Evolutionary conservation across 805 yeast species (phyloP).

Genomic region (Metschnikowia sp.): DNA sequence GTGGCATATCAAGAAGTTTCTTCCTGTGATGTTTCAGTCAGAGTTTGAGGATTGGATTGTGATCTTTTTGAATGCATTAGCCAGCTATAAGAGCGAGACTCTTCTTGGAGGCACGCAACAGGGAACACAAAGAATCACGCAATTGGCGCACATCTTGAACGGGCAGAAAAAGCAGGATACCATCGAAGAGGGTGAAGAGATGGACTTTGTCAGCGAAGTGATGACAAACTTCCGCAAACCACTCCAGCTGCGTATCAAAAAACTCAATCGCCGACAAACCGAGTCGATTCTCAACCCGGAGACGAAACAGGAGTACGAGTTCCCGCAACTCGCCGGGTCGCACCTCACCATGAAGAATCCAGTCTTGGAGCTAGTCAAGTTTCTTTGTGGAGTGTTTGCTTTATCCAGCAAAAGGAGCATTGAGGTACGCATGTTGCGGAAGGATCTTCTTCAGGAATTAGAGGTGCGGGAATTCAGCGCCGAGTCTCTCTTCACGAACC

Average conservation of each 20-base stretch:
- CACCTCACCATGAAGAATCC: conserved; percentile 61
- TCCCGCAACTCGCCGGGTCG: conserved; percentile 78
- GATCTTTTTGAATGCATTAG: conserved; percentile 67
- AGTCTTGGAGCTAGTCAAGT: conserved; percentile 74
- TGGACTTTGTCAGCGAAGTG: conserved; percentile 41
- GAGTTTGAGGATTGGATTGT: conserved; percentile 89
- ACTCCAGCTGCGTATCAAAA: conserved; percentile 60
- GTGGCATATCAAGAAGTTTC: conserved; percentile 77
- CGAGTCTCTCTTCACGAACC: conserved; percentile 69
- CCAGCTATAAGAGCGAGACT: conserved; percentile 48
- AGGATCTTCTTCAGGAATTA: conserved; percentile 66
- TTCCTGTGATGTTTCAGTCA: conserved; percentile 71
- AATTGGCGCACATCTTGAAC: conserved; percentile 52
- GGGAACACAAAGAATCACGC: conserved; percentile 64
- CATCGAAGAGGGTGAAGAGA: conserved; percentile 34
- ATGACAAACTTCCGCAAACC: conserved; percentile 60
- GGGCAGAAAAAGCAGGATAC: conserved; percentile 37
- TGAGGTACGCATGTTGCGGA: conserved; percentile 72
- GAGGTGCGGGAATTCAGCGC: conserved; percentile 83
- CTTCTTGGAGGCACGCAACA: conserved; percentile 34
- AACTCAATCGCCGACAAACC: conserved; percentile 63
- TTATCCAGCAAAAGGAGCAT: conserved; percentile 61
- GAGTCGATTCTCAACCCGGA: conserved; percentile 70
- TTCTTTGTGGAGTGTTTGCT: conserved; percentile 65
- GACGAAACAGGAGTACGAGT: conserved; percentile 59